A percentile compares a stretch with the other conserved stretches of the same genome.
Evolutionary conservation across 2,329 filamentous ascomycete species (phyloP).

Genomic region (Dactylellina cionopaga): DNA sequence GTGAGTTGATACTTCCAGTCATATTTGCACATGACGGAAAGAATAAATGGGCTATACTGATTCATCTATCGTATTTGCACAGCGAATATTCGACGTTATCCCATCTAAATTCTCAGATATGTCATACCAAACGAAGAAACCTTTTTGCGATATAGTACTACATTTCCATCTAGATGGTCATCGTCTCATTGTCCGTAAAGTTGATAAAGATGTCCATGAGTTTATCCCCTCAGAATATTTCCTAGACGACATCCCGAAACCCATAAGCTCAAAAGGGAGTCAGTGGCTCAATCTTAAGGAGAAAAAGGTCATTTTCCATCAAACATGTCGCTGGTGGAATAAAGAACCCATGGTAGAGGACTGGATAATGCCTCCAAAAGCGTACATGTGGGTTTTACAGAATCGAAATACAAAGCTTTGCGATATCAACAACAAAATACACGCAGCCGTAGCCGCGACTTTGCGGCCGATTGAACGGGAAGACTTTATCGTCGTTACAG

Average conservation of each 20-base stretch:
- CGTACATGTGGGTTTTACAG: background rate
- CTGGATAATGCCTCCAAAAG: background rate
- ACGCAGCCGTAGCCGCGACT: background rate
- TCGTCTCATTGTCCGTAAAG: conserved; percentile 15
- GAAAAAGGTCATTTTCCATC: background rate
- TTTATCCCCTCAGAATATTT: conserved; percentile 13
- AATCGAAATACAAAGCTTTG: background rate
- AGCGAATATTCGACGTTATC: conserved; percentile 58
- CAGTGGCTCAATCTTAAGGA: conserved; percentile 29
- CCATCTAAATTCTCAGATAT: conserved; percentile 59
- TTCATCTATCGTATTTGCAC: background rate
- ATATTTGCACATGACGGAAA: background rate
- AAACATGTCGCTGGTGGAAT: conserved; percentile 7
- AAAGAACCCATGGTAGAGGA: background rate
- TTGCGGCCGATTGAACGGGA: background rate
- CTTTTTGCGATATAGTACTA: conserved; percentile 53
- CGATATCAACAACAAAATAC: background rate
- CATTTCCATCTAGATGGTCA: conserved; percentile 9
- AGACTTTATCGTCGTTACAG: background rate
- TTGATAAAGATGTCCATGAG: background rate
- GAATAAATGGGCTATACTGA: background rate
- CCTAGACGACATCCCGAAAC: conserved; percentile 1
- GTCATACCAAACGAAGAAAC: conserved; percentile 58
- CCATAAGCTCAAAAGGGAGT: background rate
- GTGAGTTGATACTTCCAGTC: conserved; percentile 54